phyloP scores from a whole-genome alignment of 495 filamentous ascomycete genomes.

The Platismatia glauca region DNA sequence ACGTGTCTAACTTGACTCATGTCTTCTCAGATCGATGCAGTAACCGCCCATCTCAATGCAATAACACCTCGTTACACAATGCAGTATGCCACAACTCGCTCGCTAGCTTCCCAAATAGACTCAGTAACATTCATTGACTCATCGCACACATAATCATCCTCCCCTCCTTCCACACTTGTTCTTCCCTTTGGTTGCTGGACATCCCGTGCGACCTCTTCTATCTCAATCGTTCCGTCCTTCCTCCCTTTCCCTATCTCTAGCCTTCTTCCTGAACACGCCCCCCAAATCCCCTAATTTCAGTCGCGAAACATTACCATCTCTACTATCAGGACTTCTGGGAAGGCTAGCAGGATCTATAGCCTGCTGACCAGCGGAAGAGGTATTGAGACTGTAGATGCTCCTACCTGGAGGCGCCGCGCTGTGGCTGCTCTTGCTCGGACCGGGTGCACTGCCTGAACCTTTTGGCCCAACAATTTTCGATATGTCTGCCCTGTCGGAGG shows the following conservation, averaged over 20 bases:
- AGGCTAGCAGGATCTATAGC: slow-evolving; percentile 3
- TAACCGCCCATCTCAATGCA: neutral
- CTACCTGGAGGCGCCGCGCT: slow-evolving; percentile 19
- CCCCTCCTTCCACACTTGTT: neutral
- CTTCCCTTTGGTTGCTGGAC: neutral
- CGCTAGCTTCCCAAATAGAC: neutral
- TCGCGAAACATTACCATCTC: slow-evolving; percentile 10
- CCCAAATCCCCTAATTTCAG: slow-evolving; percentile 25
- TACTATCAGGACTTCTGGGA: slow-evolving; percentile 13
- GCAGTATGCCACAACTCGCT: neutral
- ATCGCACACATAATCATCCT: neutral
- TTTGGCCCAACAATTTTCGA: slow-evolving; percentile 35
- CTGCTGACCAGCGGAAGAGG: slow-evolving; percentile 9
- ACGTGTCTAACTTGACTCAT: neutral
- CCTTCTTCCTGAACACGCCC: slow-evolving; percentile 31
- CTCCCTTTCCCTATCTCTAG: slow-evolving; percentile 23
- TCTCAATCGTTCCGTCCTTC: neutral
- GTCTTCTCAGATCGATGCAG: neutral
- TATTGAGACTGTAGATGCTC: slow-evolving; percentile 25
- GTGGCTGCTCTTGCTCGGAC: slow-evolving; percentile 11
- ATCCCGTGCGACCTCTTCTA: neutral
- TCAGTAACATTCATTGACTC: neutral
- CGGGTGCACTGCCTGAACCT: slow-evolving; percentile 32
- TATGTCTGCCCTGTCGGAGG: slow-evolving; percentile 39
- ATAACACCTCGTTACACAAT: neutral